Base-by-base conservation (phyloP, 2,329 filamentous ascomycete genomes). In the Fusarium fracticaudum region DNA sequence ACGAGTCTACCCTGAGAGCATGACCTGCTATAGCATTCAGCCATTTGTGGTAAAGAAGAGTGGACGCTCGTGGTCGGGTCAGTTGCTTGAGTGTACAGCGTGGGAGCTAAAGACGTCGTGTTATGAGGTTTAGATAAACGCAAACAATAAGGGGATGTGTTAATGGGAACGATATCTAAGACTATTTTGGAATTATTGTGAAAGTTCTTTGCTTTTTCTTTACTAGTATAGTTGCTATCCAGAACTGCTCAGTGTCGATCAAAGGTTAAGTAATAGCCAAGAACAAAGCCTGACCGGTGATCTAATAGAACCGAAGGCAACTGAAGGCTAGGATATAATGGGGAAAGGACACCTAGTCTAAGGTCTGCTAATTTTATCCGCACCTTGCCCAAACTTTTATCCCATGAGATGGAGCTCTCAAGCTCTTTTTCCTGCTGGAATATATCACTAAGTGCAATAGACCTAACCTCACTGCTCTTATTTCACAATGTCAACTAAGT, bases 341-440 rank as follows among this genome's bases (percentile, higher is more conserved):
- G 4, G 7, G 1, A 13, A 26, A 26, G 8, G n/a, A 45, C 5
- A 9, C 17, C 43, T 18, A 45, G n/a, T 2, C 24, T 9, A 10
- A 10, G 17, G 9, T 13, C 8, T 9, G 24, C 24, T 9, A 9
- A 20, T 5, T 12, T 20, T 13, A 26, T 20, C 8, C 2, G 13
- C 11, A 26, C 3, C 5, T 18, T 20, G 11, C 6, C 1, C 26
- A 29, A 6, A 11, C 41, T 43, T 11, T 2, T 3, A 43, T 43
- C 6, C 41, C 0, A 0, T n/a, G 4, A 24, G 43, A 14, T 13
- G 13, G 17, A 26, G 8, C 8, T 4, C 12, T 4, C 8, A 20
- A 20, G 17, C 6, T 17, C 22, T 11, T 0, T 11, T 5, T 8
- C 33, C 14, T 4, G 2, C 1, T 3, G 3, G 33, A 8, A 8